Base-by-base conservation (phyloP, 345 rosid species). In the Eucalyptus erythrocorys region DNA sequence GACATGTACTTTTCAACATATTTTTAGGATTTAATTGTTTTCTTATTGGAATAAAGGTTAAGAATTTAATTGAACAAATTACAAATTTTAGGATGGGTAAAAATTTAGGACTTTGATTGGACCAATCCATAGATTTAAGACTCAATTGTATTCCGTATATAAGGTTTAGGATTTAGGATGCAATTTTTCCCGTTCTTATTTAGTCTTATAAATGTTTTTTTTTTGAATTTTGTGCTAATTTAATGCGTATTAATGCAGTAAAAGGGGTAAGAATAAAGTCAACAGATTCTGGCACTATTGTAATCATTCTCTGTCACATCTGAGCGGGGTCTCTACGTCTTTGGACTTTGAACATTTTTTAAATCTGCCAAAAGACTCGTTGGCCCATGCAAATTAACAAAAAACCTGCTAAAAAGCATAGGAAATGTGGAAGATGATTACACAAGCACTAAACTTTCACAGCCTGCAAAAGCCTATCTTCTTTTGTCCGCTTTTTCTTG, bases 401-500 rank as follows among this genome's bases (percentile, higher is more conserved):
- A n/a, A 76, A 76, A 21, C 42, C 15, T 76, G 47, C 47, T 40
- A 71, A 71, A 71, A 71, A 71, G 82, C 8, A 37, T 40, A 76
- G 47, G 42, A 22, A 76, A 76, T 22, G 82, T 40, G 82, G 82
- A 76, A 11, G 82, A 76, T 76, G 82, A 76, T 76, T 21, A 40
- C 82, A 40, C 82, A 21, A 76, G 82, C 82, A 76, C 82, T 76
- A 76, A 76, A 40, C 47, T 76, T 76, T 76, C 47, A 22, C 82
- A 76, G 82, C 82, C 82, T 76, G 82, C 82, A 76, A 76, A 76
- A 76, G 82, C 82, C 82, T 37, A 40, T 21, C 13, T 47, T 40
- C 82, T 76, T 76, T 76, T 76, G 82, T 76, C 82, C 40, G 82
- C 82, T 76, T 76, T 76, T 76, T 43, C 76, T n/a, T 68, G 82